Base-by-base conservation (phyloP, 352 stramenopile genomes). In the Discostella stelligera region DNA sequence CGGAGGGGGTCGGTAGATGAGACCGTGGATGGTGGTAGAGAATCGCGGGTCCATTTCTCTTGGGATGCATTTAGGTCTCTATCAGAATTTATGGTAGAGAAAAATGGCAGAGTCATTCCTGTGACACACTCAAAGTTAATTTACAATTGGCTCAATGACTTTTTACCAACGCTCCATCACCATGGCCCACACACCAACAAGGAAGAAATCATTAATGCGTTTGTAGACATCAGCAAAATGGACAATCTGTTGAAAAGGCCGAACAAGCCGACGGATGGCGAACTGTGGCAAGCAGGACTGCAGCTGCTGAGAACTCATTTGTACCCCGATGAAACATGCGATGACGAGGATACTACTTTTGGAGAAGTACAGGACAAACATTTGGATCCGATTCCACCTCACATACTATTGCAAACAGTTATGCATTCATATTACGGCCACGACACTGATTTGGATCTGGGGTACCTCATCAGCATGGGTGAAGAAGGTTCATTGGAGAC, bases 361-460 rank as follows among this genome's bases (percentile, higher is more conserved):
- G n/a, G 44, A 23, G 32, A 60, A 39, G 66, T 21, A 48, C 21
- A 54, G 55, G 21, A 1, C n/a, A 61, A 50, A 25, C 52, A 25
- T 32, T 21, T 30, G 16, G 58, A 64, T 52, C 6, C 49, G 16
- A 71, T 80, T 21, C 16, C 41, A n/a, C 72, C 72, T 56, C 72
- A 80, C 52, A 32, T 64, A 46, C 48, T 80, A 1, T 39, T 80
- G 6, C 37, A 25, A 72, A 71, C 56, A 54, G 41, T 71, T 5
- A 74, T 74, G 55, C 56, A 74, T 69, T 80, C 64, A 20, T 80
- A 80, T 61, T 74, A 80, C 18, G 66, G 27, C 30, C 41, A 48
- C 60, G 61, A 71, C 23, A 49, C 21, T 18, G 49, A 70, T 53
- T 32, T 55, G 18, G 27, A 70, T 8, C 18, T 77, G 5, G 46